Evolutionary conservation across 495 filamentous ascomycete genomes (phyloP).

Genomic region (Hypoxylon rickii): DNA sequence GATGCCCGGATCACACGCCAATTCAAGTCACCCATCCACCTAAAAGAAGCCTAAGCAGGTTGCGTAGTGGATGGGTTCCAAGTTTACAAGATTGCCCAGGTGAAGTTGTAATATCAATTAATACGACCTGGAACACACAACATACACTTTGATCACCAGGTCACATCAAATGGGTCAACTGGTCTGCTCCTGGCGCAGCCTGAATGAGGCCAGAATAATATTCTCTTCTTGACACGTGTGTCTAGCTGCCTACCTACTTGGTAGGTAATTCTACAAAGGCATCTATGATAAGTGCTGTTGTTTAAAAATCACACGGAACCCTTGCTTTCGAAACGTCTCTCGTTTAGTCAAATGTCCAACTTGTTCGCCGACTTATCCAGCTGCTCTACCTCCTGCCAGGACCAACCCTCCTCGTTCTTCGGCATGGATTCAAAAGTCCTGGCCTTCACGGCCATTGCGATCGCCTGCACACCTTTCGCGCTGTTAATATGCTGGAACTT

Average conservation of each 20-base stretch:
- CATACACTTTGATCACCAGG: conserved; percentile 1
- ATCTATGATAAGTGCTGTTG: too few relatives aligned
- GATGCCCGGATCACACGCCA: conserved; percentile 14
- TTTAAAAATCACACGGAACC: too few relatives aligned
- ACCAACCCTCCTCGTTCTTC: conserved; percentile 20
- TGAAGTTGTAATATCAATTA: too few relatives aligned
- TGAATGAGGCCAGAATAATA: conserved; percentile 27
- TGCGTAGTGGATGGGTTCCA: too few relatives aligned
- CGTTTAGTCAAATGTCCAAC: conserved; percentile 28
- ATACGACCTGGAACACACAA: too few relatives aligned
- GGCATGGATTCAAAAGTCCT: conserved; percentile 35
- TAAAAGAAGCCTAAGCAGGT: too few relatives aligned
- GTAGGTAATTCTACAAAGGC: neutral
- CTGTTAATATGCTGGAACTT: conserved; percentile 32
- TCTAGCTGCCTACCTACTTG: conserved; percentile 8
- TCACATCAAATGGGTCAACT: conserved; percentile 37
- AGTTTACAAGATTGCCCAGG: too few relatives aligned
- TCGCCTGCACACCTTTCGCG: conserved; percentile 34
- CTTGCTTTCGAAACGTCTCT: too few relatives aligned
- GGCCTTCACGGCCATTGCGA: conserved; percentile 32
- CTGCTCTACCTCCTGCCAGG: conserved; percentile 10
- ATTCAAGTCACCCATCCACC: too few relatives aligned
- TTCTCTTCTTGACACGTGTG: conserved; percentile 28
- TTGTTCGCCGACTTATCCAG: conserved; percentile 9
- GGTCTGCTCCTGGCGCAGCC: conserved; percentile 24